Conservation (phyloP, 208 protist genomes). For the Porcisia hertigi region DNA sequence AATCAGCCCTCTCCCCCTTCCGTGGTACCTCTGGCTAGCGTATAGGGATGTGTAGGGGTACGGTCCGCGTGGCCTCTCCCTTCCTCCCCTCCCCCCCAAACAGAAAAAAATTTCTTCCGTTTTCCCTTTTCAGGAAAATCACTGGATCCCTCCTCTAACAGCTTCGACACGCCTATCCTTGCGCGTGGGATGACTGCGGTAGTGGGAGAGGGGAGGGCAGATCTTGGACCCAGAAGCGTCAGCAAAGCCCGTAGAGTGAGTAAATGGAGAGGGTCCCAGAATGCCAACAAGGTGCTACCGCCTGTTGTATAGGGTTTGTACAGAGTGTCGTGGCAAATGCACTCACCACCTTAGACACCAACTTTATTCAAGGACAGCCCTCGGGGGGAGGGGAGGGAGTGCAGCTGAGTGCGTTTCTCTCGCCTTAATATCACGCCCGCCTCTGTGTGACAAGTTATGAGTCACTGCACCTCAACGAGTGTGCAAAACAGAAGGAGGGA, state of each 20-base stretch:
- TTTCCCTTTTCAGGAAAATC: background rate
- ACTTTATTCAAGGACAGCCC: too few relatives aligned
- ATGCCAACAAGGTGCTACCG: too few relatives aligned
- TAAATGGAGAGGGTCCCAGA: too few relatives aligned
- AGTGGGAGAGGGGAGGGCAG: too few relatives aligned
- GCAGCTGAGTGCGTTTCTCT: too few relatives aligned
- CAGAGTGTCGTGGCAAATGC: too few relatives aligned
- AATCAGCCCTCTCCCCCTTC: background rate
- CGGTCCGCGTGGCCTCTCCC: background rate
- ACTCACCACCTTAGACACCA: too few relatives aligned
- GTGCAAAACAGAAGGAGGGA: background rate
- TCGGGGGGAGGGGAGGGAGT: too few relatives aligned
- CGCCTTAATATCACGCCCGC: too few relatives aligned
- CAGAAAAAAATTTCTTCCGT: background rate
- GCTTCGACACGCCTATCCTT: background rate
- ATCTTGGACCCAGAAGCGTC: background rate
- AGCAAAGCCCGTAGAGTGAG: background rate
- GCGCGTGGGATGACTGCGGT: background rate
- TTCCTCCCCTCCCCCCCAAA: background rate
- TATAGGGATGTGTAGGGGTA: background rate
- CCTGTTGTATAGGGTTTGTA: too few relatives aligned
- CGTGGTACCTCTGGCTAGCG: slow-evolving; percentile 1
- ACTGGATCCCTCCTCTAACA: background rate
- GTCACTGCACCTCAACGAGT: too few relatives aligned
- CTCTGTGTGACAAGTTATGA: too few relatives aligned